Conservation (phyloP, 2,329 filamentous ascomycete species). For the Claviceps paspali region DNA sequence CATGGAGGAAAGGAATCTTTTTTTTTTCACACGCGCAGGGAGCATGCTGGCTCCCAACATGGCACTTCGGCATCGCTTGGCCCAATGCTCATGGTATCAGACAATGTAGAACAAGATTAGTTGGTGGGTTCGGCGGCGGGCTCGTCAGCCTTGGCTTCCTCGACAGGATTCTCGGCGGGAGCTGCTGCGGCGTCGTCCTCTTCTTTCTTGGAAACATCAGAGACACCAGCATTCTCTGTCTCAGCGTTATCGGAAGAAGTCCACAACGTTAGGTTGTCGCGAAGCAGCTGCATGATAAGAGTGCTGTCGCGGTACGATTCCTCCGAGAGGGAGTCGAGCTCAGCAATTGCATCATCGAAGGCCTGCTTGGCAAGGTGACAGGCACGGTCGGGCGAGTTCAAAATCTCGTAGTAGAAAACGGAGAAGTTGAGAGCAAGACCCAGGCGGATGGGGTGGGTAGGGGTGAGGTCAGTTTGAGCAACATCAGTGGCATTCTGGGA, state of each 20-base stretch:
- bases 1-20: constrained; percentile 6
- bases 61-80: constrained; percentile 20
- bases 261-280: constrained; percentile 97
- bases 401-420: constrained; percentile 98
- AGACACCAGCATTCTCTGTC: constrained; percentile 47
- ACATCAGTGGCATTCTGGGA: constrained; percentile 86
- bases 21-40: constrained; percentile 5
- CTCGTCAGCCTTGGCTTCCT: constrained; percentile 31
- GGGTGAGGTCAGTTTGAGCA: constrained; percentile 91
- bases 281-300: constrained; percentile 96
- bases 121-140: constrained; percentile 33
- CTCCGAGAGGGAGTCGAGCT: constrained; percentile 94
- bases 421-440: constrained; percentile 98
- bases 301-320: constrained; percentile 99
- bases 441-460: constrained; percentile 94
- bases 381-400: constrained; percentile 93
- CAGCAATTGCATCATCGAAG: constrained; percentile 95
- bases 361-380: constrained; percentile 99
- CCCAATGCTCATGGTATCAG: constrained; percentile 25
- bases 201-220: constrained; percentile 46
- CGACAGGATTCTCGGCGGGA: constrained; percentile 19
- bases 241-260: constrained; percentile 85
- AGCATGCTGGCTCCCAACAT: constrained; percentile 13
- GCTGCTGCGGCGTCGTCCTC: constrained; percentile 25
- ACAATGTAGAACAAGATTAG: constrained; percentile 21